Base-by-base conservation (phyloP, 1,139 yeast genomes). In the Debaryomycetaceae sp. region DNA sequence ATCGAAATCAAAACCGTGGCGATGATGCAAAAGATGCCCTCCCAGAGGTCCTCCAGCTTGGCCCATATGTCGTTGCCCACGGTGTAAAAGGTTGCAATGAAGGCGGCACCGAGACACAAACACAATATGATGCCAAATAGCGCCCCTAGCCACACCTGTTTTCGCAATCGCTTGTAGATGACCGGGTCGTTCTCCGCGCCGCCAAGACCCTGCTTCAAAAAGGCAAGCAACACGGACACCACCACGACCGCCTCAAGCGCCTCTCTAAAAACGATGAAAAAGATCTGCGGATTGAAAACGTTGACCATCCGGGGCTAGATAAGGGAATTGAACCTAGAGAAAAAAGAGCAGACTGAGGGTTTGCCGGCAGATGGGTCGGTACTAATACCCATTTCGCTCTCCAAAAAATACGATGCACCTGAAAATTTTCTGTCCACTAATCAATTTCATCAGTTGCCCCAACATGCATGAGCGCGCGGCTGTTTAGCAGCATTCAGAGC, bases 221-320 rank as follows among this genome's bases (percentile, higher is more conserved):
- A 89, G 15, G 96, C 91, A 38, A 89, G 70, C 38, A 89, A 70
- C 30, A 89, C 95, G 3, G 97, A 85, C 36, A 89, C 83, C 40
- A 89, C 88, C 39, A 89, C 77, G 29, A 88, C 74, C 30, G 96
- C 95, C 64, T 89, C 97, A 41, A 89, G 67, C 2, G 95, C 69
- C 61, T 89, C 97, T 61, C 97, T 77, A 48, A 89, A 75, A 37
- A 86, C 86, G 47, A 89, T 82, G 63, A 89, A 88, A 63, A 88
- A 89, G 42, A 74, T 62, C 45, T 71, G 73, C 22, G 71, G 77
- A 55, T 71, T 74, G 48, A 74, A 74, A 30, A 73, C 75, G 52
- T 57, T 42, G 31, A 51, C 63, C 66, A 61, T 58, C 14, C 4
- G 26, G 13, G 20, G 22, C 8, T 10, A 7, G 4, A 27, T 14